Conservation (phyloP, 768 basidiomycete genomes). For the Cystofilobasidium macerans region DNA sequence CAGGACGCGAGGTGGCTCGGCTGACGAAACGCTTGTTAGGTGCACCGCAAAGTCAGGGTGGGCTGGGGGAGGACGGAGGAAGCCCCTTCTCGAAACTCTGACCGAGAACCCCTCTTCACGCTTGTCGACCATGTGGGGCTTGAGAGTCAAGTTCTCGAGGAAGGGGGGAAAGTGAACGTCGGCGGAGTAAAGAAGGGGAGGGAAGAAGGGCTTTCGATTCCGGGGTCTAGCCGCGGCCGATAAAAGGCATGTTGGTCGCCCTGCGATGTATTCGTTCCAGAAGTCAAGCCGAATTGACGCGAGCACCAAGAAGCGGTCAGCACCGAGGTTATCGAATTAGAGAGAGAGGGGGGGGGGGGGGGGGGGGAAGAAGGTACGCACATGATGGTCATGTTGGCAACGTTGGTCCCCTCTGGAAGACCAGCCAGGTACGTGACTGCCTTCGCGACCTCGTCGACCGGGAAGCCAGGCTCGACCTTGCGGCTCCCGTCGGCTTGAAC, state of each 20-base stretch:
- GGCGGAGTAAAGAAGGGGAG: too few species aligned
- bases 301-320: neutral
- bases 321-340: neutral
- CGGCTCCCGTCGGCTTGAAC: neutral
- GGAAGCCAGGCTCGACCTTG: constrained; percentile 46
- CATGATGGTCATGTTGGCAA: constrained; percentile 66
- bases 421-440: constrained; percentile 60
- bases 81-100: too few species aligned
- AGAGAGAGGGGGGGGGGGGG: neutral
- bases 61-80: too few species aligned
- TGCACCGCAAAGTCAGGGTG: too few species aligned
- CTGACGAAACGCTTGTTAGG: too few species aligned
- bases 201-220: too few species aligned
- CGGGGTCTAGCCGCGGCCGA: constrained; percentile 43
- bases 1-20: too few species aligned
- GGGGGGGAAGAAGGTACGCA: constrained; percentile 39
- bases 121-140: too few species aligned
- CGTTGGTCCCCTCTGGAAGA: constrained; percentile 57
- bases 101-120: too few species aligned
- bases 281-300: too few species aligned
- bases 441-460: constrained; percentile 59
- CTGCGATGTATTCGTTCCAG: constrained; percentile 35
- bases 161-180: too few species aligned
- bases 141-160: too few species aligned
- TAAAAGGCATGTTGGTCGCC: constrained; percentile 45